Evolutionary conservation across 768 basidiomycete genomes (phyloP).

Genomic region (Mycena amicta): DNA sequence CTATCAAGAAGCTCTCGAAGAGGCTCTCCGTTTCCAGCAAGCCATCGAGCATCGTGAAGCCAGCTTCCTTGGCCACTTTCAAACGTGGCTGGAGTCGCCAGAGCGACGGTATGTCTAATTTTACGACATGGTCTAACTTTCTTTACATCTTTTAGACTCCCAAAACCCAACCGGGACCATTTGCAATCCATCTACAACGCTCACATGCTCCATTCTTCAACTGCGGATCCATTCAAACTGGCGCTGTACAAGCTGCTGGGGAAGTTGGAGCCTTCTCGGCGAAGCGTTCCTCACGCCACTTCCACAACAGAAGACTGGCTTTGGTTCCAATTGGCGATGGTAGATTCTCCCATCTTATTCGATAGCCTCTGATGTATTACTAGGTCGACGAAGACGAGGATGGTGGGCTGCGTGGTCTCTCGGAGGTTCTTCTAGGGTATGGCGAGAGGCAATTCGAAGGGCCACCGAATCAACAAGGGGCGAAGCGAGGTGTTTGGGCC

Average conservation of each 20-base stretch:
- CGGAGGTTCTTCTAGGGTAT: constrained; percentile 76
- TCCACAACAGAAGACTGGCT: constrained; percentile 97
- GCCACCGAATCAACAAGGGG: constrained; percentile 56
- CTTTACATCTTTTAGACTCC: constrained; percentile 45
- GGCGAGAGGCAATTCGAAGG: constrained; percentile 85
- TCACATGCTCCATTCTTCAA: constrained; percentile 86
- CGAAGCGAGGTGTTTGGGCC: constrained; percentile 74
- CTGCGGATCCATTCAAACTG: constrained; percentile 93
- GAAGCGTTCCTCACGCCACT: constrained; percentile 83
- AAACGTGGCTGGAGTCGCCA: constrained; percentile 78
- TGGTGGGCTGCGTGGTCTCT: constrained; percentile 69
- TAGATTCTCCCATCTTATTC: constrained; percentile 29
- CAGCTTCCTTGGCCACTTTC: constrained; percentile 81
- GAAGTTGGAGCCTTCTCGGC: constrained; percentile 79
- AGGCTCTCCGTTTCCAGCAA: constrained; percentile 69
- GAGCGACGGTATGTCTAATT: constrained; percentile 64
- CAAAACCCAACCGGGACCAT: constrained; percentile 77
- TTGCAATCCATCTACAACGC: constrained; percentile 81
- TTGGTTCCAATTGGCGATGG: constrained; percentile 95
- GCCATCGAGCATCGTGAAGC: constrained; percentile 78
- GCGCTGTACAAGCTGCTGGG: constrained; percentile 96
- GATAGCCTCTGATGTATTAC: neutral
- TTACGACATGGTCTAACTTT: constrained; percentile 5
- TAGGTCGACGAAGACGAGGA: constrained; percentile 84
- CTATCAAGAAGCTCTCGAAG: constrained; percentile 74